Base-by-base conservation (phyloP, 495 filamentous ascomycete species). In the Diplogelasinospora grovesii region DNA sequence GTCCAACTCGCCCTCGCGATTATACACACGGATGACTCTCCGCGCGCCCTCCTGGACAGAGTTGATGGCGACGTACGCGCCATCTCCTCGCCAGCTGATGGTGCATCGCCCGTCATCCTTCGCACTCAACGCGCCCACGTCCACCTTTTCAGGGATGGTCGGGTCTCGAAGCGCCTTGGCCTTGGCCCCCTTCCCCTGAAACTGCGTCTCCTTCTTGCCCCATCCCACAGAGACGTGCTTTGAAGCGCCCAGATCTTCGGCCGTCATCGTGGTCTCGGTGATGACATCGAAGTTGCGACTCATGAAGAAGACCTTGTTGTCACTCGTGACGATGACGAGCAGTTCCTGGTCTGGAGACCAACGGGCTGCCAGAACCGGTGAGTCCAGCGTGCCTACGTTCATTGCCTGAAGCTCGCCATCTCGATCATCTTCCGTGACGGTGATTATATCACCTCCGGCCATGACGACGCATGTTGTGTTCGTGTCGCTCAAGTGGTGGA, bases 121-220 rank as follows among this genome's bases (percentile, higher is more conserved):
- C 19, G 68, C 50, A 57, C 84, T 93, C 21, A 89, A 60, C 10
- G 76, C 64, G 20, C 92, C 92, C 54, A 86, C 81, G 45, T 96
- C 92, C 14, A 95, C 77, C 58, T 83, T 87, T 60, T 96, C 90
- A 0, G 92, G 92, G 38, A 98, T 82, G 14, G 92, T 98, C 11
- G 92, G 92, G 58, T 98, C 92, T 39, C 84, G 74, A 25, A 97
- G 72, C 21, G 85, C 85, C 57, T 88, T 92, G 26, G 87, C 86
- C 59, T 88, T 92, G 24, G 89, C 92, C 53, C 88, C 79, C 56
- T 86, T 89, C 35, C 92, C 92, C 55, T 95, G 84, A 54, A 98
- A 98, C 63, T 98, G 92, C 5, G 92, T 98, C 62, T 98, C 92
- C 56, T 83, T 81, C 69, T 97, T 97, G 45, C 92, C 92, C 92